phyloP scores from a whole-genome alignment of 2,329 filamentous ascomycete species.

The Rachicladosporium sp. region DNA sequence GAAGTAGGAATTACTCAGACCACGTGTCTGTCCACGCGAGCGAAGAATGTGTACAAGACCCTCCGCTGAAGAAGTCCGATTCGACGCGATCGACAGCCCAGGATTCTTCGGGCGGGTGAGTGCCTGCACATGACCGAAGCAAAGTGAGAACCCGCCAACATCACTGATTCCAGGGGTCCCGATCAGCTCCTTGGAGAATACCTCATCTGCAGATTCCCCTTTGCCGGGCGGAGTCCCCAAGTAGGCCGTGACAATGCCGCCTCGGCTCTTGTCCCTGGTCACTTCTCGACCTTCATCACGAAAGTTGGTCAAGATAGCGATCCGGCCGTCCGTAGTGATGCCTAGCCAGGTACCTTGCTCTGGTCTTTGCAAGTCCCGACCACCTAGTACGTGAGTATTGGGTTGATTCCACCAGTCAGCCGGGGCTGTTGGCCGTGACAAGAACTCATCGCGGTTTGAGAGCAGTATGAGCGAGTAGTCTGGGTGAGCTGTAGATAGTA shows the following conservation, averaged over 20 bases:
- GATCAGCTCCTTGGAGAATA: constrained; percentile 43
- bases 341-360: constrained; percentile 54
- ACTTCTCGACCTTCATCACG: constrained; percentile 37
- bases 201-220: constrained; percentile 31
- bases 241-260: constrained; percentile 49
- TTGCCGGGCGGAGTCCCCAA: constrained; percentile 33
- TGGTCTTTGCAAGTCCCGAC: constrained; percentile 47
- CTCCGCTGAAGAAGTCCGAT: constrained; percentile 42
- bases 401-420: constrained; percentile 49
- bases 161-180: constrained; percentile 41
- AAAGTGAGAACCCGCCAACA: constrained; percentile 51
- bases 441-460: constrained; percentile 46
- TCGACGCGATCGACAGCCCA: constrained; percentile 48
- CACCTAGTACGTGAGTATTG: constrained; percentile 44
- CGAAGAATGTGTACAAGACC: constrained; percentile 40
- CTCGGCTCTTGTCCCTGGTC: constrained; percentile 39
- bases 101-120: constrained; percentile 9
- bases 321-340: constrained; percentile 46
- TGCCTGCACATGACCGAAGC: constrained; percentile 35
- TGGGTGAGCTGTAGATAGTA: constrained; percentile 37
- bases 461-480: constrained; percentile 38
- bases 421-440: constrained; percentile 46
- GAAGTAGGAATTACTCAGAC: constrained; percentile 49
- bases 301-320: constrained; percentile 54
- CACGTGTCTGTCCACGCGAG: constrained; percentile 40